These are phyloP conservation scores for Acmispon strigosus DNA, from an alignment of 306 rosid species.

Conservation along the genomic window DNA sequence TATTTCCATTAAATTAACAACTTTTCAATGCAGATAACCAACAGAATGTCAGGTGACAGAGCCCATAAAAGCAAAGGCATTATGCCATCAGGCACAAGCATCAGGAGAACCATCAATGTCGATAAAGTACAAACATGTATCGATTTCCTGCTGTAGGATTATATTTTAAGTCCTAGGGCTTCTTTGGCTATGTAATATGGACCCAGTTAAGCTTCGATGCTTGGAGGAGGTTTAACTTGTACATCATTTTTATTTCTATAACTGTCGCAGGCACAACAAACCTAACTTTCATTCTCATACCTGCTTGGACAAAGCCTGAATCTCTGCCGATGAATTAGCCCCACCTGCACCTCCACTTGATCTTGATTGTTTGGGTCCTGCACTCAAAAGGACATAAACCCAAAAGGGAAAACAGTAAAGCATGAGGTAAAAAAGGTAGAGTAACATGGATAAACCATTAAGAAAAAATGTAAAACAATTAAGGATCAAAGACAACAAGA, in stretches of 20 bases:
- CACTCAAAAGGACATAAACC: constrained; percentile 20
- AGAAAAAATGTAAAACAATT: constrained; percentile 31
- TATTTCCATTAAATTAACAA: constrained; percentile 3
- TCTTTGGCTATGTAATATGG: not conserved
- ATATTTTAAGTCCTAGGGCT: not conserved
- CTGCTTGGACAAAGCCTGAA: constrained; percentile 79
- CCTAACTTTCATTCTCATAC: constrained; percentile 27
- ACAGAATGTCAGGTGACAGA: not conserved
- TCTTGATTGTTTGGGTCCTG: constrained; percentile 63
- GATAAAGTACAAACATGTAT: not conserved
- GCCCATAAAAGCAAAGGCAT: not conserved
- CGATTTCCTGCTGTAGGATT: constrained; percentile 2
- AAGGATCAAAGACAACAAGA: not conserved
- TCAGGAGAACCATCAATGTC: not conserved
- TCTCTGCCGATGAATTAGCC: constrained; percentile 43
- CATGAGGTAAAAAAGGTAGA: not conserved
- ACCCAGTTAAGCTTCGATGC: not conserved
- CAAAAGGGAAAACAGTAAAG: not conserved
- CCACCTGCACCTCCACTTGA: constrained; percentile 36
- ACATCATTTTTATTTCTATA: not conserved
- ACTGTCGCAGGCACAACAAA: not conserved
- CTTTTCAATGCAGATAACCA: not conserved
- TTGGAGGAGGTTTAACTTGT: not conserved
- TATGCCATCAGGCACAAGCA: not conserved
- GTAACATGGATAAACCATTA: not conserved